Evolutionary conservation across 768 basidiomycete genomes (phyloP).

Genomic region (Kwoniella dendrophila): DNA sequence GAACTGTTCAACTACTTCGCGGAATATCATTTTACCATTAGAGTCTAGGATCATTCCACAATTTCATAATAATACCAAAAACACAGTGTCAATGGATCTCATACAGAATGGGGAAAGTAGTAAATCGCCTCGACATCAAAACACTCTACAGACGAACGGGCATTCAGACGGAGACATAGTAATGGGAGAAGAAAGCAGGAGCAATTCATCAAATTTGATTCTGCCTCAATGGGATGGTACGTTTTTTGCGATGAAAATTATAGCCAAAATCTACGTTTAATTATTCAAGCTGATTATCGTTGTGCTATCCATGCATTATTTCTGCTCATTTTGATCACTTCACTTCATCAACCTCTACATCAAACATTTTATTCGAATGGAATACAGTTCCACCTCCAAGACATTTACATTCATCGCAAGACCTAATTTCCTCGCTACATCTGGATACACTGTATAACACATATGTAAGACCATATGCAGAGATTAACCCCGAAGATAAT

Average conservation of each 20-base stretch:
- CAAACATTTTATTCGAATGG: background rate
- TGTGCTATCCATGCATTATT: too few species aligned
- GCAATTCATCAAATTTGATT: slow-evolving; percentile 23
- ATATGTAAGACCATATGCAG: slow-evolving; percentile 43
- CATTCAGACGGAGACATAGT: slow-evolving; percentile 6
- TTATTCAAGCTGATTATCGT: too few species aligned
- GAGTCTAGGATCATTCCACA: too few species aligned
- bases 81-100: too few species aligned
- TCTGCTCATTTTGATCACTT: too few species aligned
- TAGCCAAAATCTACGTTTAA: background rate
- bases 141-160: background rate
- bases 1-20: too few species aligned
- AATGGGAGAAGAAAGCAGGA: slow-evolving; percentile 4
- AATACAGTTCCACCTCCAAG: slow-evolving; percentile 29
- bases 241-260: slow-evolving; percentile 11
- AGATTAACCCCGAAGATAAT: slow-evolving; percentile 15
- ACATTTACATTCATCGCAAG: slow-evolving; percentile 38
- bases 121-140: slow-evolving; percentile 18
- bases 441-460: slow-evolving; percentile 42
- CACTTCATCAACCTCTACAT: background rate
- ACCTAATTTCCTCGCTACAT: slow-evolving; percentile 43
- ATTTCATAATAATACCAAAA: too few species aligned
- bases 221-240: slow-evolving; percentile 43
- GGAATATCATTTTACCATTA: too few species aligned
- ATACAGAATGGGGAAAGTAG: slow-evolving; percentile 41